phyloP scores from a whole-genome alignment of 1,284 basidiomycete species.

The Pterulicium gracile region DNA sequence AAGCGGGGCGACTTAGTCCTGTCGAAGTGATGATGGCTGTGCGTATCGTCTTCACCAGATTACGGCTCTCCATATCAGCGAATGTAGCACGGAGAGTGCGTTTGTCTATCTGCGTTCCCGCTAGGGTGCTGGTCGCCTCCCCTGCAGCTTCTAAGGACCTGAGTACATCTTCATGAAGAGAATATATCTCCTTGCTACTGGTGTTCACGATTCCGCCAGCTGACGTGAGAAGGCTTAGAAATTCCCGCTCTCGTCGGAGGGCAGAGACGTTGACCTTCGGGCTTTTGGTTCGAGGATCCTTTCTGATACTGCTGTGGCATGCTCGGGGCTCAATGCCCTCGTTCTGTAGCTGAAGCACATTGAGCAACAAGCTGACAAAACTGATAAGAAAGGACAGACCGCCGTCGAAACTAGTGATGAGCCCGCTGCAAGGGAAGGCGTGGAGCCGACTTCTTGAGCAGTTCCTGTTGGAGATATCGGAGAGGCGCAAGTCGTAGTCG shows the following conservation, averaged over 20 bases:
- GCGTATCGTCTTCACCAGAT: constrained; percentile 54
- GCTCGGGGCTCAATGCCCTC: too few relatives aligned
- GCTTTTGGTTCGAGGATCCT: constrained; percentile 12
- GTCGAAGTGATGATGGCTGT: constrained; percentile 44
- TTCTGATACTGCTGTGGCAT: neutral
- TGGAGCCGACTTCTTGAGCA: too few relatives aligned
- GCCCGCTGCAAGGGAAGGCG: too few relatives aligned
- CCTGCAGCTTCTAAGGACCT: constrained; percentile 41
- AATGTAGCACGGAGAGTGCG: constrained; percentile 54
- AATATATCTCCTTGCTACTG: constrained; percentile 56
- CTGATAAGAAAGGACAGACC: too few relatives aligned
- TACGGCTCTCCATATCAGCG: constrained; percentile 46
- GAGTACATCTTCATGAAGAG: constrained; percentile 49
- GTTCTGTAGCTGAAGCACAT: too few relatives aligned
- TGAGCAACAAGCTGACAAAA: too few relatives aligned
- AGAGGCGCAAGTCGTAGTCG: too few relatives aligned
- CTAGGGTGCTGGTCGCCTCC: constrained; percentile 55
- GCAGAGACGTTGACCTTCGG: constrained; percentile 57
- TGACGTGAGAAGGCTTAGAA: constrained; percentile 49
- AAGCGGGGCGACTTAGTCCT: constrained; percentile 41
- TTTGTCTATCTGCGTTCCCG: constrained; percentile 62
- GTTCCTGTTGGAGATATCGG: too few relatives aligned
- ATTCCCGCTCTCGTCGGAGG: constrained; percentile 67
- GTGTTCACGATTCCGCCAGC: constrained; percentile 55
- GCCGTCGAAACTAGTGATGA: too few relatives aligned